phyloP scores from a whole-genome alignment of 768 basidiomycete genomes.

The Trametes punicea region DNA sequence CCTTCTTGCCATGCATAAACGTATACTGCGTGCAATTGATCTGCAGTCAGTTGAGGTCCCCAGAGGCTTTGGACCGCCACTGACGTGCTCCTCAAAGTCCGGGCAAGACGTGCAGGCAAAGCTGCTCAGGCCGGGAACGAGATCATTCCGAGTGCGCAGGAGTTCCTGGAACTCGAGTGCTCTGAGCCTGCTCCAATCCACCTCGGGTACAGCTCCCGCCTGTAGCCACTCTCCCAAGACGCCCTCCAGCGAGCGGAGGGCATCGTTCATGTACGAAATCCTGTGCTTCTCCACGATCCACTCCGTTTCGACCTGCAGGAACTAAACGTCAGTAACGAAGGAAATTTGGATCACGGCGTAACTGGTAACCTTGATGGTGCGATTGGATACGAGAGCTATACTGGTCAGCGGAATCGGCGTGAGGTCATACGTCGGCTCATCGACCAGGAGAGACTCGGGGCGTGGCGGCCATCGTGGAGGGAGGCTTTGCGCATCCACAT shows the following conservation, averaged over 20 bases:
- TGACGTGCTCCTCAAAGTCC: conserved; percentile 73
- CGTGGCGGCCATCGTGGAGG: conserved; percentile 78
- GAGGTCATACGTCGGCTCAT: conserved; percentile 65
- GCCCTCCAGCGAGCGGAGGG: conserved; percentile 45
- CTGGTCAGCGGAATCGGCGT: conserved; percentile 63
- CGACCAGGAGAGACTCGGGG: conserved; percentile 43
- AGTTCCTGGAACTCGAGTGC: conserved; percentile 91
- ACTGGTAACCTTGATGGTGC: conserved; percentile 61
- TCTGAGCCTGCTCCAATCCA: conserved; percentile 78
- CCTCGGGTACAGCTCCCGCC: conserved; percentile 56
- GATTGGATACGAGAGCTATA: conserved; percentile 71
- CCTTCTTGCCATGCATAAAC: conserved; percentile 69
- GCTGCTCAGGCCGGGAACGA: conserved; percentile 41
- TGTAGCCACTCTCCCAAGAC: conserved; percentile 57
- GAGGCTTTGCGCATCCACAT: conserved; percentile 51
- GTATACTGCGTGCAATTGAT: conserved; percentile 54
- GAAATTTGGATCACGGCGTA: neutral
- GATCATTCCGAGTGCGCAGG: conserved; percentile 53
- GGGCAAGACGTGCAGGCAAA: conserved; percentile 56
- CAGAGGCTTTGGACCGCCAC: conserved; percentile 32
- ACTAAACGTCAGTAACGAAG: neutral
- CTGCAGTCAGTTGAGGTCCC: neutral
- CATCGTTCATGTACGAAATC: conserved; percentile 60
- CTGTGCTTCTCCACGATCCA: conserved; percentile 63
- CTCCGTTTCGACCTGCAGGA: conserved; percentile 63